Base-by-base conservation (phyloP, 2,329 filamentous ascomycete species). In the Dactylellina drechsleri region DNA sequence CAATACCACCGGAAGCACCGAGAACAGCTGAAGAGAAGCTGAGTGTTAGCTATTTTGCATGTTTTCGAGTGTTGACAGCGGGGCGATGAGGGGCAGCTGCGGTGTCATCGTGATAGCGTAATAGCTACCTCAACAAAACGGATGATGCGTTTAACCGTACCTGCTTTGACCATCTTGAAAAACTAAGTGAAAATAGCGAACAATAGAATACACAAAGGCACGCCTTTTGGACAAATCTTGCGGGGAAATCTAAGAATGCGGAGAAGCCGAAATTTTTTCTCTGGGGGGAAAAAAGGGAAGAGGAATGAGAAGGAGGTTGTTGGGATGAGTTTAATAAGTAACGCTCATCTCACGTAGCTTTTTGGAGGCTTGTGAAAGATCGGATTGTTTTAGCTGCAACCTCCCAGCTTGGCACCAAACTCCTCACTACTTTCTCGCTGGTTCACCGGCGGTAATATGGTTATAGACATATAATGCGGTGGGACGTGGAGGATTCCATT, bases 1-100 rank as follows among this genome's bases (percentile, higher is more conserved):
- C 95, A 89, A 99, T 99, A 86, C 95, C 95, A 85, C 95, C 95
- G 83, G 94, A 90, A 83, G 94, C 95, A 85, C 95, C 95, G 85
- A 95, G 93, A 86, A 99, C 94, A 82, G 86, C 87, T 87, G 79
- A 64, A 28, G 41, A 60, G 20, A 4, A 50, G 28, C 20, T 40
- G 36, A 71, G 28, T 65, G 66, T 76, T 47, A 71, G 72, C 43
- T 47, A 31, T 64, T 40, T 59, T 16, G 45, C 40, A 40, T 1
- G 7, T 26, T 70, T 65, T 50, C n/a, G 1, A 15, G 23, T 8
- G 40, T 53, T 16, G 28, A 66, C 40, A 53, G 66, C 60, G 65
- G 65, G 66, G 66, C 53, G 47, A 54, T 31, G 66, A 76, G 66
- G 65, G 66, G 72, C 47, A 68, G 43, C 43, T 41, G 58, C 61